Percentiles rank a stretch among this genome's conserved stretches.
phyloP scores from a whole-genome alignment of 257 asterid genomes.

The Coffea eugenioides region DNA sequence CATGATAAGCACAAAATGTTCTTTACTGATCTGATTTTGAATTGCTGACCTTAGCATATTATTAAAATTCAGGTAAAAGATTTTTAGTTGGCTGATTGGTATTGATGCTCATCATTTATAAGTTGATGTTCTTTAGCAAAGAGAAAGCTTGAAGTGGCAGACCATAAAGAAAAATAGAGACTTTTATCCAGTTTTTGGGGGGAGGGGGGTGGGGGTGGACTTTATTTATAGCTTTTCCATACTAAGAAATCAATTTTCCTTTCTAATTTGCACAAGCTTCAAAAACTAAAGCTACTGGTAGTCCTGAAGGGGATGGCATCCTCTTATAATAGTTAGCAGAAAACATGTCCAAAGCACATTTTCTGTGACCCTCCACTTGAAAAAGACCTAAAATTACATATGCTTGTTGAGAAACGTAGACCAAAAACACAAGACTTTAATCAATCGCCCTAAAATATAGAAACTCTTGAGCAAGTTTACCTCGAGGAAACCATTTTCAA shows the following conservation, averaged over 20 bases:
- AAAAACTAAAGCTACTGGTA: neutral
- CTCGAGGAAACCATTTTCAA: slow-evolving; percentile 15
- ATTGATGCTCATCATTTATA: neutral
- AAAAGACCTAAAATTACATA: neutral
- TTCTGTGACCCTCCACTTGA: neutral
- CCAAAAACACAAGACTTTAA: neutral
- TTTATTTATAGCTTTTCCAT: no score
- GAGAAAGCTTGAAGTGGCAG: neutral
- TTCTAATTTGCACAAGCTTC: neutral
- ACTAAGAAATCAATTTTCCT: no score
- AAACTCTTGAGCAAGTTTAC: slow-evolving; percentile 1
- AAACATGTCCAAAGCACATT: neutral
- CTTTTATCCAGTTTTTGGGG: no score
- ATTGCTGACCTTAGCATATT: neutral
- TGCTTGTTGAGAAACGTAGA: neutral
- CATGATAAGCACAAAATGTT: neutral
- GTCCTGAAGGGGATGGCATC: neutral
- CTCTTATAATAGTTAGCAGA: neutral
- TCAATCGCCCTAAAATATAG: neutral
- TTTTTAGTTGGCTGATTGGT: neutral
- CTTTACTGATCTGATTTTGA: neutral
- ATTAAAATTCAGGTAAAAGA: neutral
- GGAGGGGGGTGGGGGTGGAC: no score
- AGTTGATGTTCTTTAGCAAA: neutral
- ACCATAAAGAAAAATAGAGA: neutral